A percentile compares a stretch with the other conserved stretches of the same genome.
phyloP scores from a whole-genome alignment of 2,329 filamentous ascomycete genomes.

The Bipolaris zeicola region DNA sequence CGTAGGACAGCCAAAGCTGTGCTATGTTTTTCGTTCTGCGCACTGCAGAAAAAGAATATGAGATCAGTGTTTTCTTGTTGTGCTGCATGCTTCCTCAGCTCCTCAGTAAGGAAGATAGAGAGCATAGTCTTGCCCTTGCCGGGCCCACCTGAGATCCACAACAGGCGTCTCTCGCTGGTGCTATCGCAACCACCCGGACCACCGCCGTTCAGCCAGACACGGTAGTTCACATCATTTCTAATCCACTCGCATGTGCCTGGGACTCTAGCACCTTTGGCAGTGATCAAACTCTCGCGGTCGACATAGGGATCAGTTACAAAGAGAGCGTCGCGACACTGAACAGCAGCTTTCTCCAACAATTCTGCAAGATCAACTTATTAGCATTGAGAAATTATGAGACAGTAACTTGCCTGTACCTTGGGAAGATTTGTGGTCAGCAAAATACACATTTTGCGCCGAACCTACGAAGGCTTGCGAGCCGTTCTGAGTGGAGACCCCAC shows the following conservation, averaged over 20 bases:
- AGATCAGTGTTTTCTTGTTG: background rate
- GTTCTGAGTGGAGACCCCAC: background rate
- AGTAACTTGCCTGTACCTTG: background rate
- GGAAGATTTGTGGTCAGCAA: background rate
- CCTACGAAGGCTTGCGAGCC: too few relatives aligned
- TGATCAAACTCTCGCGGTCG: background rate
- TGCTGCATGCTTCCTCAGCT: background rate
- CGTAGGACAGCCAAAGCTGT: background rate
- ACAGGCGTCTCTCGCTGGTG: background rate
- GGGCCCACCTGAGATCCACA: background rate
- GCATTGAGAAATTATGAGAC: background rate
- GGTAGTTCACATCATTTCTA: background rate
- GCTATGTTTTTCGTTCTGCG: background rate
- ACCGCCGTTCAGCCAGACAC: background rate
- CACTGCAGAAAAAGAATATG: background rate
- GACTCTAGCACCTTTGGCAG: background rate
- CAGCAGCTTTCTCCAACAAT: background rate
- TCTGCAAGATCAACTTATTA: background rate
- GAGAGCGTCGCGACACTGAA: background rate
- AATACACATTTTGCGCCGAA: background rate
- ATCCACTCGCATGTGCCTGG: background rate
- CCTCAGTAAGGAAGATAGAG: background rate
- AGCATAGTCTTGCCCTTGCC: conserved; percentile 1
- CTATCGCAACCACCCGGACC: too few relatives aligned
- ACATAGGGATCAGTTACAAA: background rate